Evolutionary conservation across 176 grass and related monocot genomes (phyloP).

Genomic region (Chrysopogon serrulatus): DNA sequence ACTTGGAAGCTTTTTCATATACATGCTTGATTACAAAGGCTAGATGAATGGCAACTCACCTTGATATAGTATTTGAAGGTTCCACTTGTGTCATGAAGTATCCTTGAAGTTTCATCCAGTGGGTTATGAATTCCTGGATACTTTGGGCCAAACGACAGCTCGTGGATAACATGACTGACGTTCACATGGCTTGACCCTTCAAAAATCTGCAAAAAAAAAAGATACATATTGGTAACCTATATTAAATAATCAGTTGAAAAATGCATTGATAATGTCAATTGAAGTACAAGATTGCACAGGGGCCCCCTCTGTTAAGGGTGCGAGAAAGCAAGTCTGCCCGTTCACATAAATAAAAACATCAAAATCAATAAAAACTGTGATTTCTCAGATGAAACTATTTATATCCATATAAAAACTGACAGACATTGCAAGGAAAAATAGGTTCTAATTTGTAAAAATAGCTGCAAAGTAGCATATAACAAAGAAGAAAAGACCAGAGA

Average conservation of each 20-base stretch:
- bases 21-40: conserved; percentile 11
- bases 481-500: not conserved
- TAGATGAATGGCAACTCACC: conserved; percentile 39
- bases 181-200: conserved; percentile 87
- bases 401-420: not conserved
- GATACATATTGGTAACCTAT: not conserved
- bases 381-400: conserved; percentile 1
- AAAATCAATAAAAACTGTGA: not conserved
- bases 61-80: conserved; percentile 99
- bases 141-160: conserved; percentile 90
- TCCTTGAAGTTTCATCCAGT: conserved; percentile 82
- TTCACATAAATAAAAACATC: not conserved
- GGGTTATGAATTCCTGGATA: conserved; percentile 97
- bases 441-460: not conserved
- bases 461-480: not conserved
- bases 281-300: not conserved
- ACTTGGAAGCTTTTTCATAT: not conserved
- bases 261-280: not conserved
- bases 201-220: conserved; percentile 75
- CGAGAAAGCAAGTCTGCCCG: not conserved
- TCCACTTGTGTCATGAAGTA: conserved; percentile 82
- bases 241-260: not conserved
- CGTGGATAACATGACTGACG: conserved; percentile 90
- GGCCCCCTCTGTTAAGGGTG: not conserved
- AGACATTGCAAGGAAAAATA: not conserved